phyloP scores from a whole-genome alignment of 129 eudicot species.

The Lactuca sativa region DNA sequence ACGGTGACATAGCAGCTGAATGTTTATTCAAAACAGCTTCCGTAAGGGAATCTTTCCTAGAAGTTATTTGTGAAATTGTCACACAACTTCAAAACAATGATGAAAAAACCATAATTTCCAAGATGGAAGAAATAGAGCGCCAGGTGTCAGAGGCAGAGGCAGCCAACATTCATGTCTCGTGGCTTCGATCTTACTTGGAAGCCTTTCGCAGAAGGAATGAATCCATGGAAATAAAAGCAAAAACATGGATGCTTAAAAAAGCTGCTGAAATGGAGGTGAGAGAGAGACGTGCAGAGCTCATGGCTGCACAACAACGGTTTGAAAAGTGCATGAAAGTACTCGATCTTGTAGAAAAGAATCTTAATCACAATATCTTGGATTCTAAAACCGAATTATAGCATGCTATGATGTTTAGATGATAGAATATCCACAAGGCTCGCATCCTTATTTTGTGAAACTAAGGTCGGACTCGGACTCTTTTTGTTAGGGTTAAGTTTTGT shows the following conservation, averaged over 20 bases:
- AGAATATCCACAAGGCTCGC: not conserved
- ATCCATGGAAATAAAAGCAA: constrained; percentile 15
- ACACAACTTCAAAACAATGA: constrained; percentile 11
- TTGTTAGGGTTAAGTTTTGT: too few species aligned
- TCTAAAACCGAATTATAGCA: constrained; percentile 4
- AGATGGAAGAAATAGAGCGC: constrained; percentile 13
- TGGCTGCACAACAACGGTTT: constrained; percentile 19
- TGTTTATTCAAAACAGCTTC: constrained; percentile 23
- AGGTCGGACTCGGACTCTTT: too few species aligned
- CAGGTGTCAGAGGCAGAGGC: constrained; percentile 22
- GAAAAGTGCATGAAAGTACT: constrained; percentile 26
- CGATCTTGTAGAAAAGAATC: constrained; percentile 26
- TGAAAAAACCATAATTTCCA: not conserved
- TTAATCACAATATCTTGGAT: constrained; percentile 11
- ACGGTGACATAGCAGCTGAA: constrained; percentile 31
- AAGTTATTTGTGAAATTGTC: constrained; percentile 28
- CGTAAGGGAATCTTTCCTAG: constrained; percentile 22
- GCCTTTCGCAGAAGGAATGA: constrained; percentile 2
- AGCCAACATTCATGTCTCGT: constrained; percentile 24
- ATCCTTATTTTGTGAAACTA: too few species aligned
- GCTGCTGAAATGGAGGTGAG: constrained; percentile 34
- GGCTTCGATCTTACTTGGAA: constrained; percentile 23
- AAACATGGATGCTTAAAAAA: constrained; percentile 4
- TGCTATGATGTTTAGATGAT: not conserved
- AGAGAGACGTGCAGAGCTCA: constrained; percentile 23